Conservation (phyloP, 192 early-diverging fungal species). For the Linderina pennispora region DNA sequence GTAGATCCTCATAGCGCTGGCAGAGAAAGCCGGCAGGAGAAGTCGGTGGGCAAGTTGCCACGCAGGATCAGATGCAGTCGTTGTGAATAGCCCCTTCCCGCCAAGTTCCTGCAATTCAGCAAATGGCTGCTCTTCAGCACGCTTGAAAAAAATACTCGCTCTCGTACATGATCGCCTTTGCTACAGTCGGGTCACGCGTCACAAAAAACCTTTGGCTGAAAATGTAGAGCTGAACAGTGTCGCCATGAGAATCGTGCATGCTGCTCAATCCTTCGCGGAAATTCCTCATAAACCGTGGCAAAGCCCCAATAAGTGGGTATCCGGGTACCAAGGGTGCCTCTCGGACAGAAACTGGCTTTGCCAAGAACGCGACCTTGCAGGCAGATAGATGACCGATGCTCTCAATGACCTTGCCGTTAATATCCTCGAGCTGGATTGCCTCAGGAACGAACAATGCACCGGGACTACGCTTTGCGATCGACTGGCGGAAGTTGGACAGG, state of each 20-base stretch:
- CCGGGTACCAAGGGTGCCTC: neutral
- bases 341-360: neutral
- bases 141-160: constrained; percentile 51
- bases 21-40: constrained; percentile 52
- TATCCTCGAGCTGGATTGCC: neutral
- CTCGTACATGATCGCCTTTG: constrained; percentile 43
- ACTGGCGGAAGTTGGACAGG: neutral
- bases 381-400: neutral
- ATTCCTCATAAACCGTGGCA: neutral
- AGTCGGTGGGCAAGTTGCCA: constrained; percentile 56
- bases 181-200: constrained; percentile 42
- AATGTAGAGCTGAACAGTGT: neutral
- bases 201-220: neutral
- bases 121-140: constrained; percentile 44
- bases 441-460: neutral
- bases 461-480: neutral
- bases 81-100: constrained; percentile 2
- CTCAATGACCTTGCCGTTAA: neutral
- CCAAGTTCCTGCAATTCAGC: neutral
- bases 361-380: neutral
- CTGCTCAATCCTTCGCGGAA: no score
- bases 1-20: constrained; percentile 38
- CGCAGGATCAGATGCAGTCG: constrained; percentile 41
- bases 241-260: neutral
- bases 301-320: neutral